Conservation (phyloP, 768 basidiomycete species). For the Leucocoprinus leucothites region DNA sequence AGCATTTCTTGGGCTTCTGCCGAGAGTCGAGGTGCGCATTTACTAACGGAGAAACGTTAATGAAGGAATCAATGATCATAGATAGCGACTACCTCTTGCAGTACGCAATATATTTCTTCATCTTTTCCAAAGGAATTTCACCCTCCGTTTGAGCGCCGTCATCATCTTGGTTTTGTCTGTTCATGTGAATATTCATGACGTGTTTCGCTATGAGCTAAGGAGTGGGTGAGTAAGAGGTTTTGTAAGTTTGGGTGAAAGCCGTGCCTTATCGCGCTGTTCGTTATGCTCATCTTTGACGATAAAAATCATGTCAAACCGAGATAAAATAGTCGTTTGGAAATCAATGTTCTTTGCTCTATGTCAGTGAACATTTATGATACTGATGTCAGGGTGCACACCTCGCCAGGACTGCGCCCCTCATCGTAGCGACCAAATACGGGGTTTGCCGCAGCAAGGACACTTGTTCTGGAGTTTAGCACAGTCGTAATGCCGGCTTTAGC, state of each 20-base stretch:
- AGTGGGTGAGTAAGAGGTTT: conserved; percentile 6
- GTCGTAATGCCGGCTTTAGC: conserved; percentile 99
- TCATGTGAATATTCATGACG: conserved; percentile 99
- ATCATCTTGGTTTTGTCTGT: conserved; percentile 67
- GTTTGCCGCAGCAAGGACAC: conserved; percentile 95
- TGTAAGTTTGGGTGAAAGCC: conserved; percentile 18
- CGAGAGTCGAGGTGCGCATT: conserved; percentile 94
- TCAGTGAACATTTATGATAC: conserved; percentile 4
- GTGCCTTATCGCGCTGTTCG: conserved; percentile 84
- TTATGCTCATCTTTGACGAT: conserved; percentile 98
- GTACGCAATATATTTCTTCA: conserved; percentile 96
- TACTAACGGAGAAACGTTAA: conserved; percentile 43
- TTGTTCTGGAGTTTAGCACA: conserved; percentile 92
- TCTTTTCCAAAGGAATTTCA: conserved; percentile 95
- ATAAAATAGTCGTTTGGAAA: conserved; percentile 96
- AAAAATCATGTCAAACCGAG: conserved; percentile 99
- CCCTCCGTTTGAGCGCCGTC: conserved; percentile 69
- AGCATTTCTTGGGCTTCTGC: conserved; percentile 95
- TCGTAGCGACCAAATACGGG: conserved; percentile 98
- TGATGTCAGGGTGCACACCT: conserved; percentile 44
- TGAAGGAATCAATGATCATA: not conserved
- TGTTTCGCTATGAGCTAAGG: conserved; percentile 89
- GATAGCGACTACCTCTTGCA: conserved; percentile 74
- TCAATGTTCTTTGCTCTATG: conserved; percentile 71
- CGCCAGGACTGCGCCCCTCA: conserved; percentile 93